Base-by-base conservation (phyloP, 352 stramenopile species). In the Pythium phragmiticola region DNA sequence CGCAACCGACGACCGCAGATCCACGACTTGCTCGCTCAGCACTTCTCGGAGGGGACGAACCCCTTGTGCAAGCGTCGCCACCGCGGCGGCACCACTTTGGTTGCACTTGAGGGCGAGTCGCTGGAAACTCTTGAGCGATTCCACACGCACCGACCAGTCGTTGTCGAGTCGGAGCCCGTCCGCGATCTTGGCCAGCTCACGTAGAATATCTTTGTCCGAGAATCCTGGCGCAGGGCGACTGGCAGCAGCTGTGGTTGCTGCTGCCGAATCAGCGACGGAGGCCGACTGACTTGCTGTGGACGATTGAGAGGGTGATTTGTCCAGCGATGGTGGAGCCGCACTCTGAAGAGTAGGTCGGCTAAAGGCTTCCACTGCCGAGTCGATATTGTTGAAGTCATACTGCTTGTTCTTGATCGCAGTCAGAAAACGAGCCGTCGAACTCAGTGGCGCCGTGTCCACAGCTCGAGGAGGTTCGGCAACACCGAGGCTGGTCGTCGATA, bases 111-210 rank as follows among this genome's bases (percentile, higher is more conserved):
- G 70, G 1, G 74, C 55, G 4, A 93, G 66, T n/a, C 80, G 74
- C 49, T 89, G 84, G 36, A 91, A 65, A 36, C 57, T 74, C 48
- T 89, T 88, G 28, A 92, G 57, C 0, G 78, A 82, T 4, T 88
- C 78, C 7, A 95, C 87, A 43, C 87, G 82, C 42, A 85, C 84
- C 13, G 84, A 80, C 87, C 87, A 95, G 49, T 92, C 82, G 46
- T 92, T 90, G 43, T 82, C 70, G 9, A 83, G 58, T 4, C 82
- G 56, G 2, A 94, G 72, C 28, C 84, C 81, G 49, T 91, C 82
- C 21, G 60, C 74, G 19, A 90, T 72, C 4, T 75, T 74, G 4
- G 63, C 57, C 5, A 94, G 33, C 39, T 90, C 80, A 48, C 78
- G 75, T 21, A 89, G 77, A 3, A 95, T 66, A 46, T 90, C 81